Conservation (phyloP, 1,284 basidiomycete species). For the Cystobasidium sp. region DNA sequence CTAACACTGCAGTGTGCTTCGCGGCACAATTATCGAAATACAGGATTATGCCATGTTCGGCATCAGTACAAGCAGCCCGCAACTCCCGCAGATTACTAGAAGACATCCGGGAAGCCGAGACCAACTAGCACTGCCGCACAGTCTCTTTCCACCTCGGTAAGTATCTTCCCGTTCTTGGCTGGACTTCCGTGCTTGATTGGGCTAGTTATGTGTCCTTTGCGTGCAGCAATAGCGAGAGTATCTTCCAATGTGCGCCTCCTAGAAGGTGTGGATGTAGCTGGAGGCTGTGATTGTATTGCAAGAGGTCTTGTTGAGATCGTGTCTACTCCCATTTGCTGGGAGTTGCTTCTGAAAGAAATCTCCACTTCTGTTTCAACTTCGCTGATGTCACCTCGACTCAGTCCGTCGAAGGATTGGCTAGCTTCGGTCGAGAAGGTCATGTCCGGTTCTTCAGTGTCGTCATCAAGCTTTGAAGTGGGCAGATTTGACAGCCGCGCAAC, state of each 20-base stretch:
- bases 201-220: conserved; percentile 9
- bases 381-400: conserved; percentile 22
- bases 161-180: conserved; percentile 4
- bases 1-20: too few relatives aligned
- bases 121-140: conserved; percentile 25
- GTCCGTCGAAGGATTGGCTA: conserved; percentile 16
- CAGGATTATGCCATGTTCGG: too few relatives aligned
- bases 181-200: conserved; percentile 23
- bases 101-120: conserved; percentile 11
- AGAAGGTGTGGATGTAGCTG: not conserved
- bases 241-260: conserved; percentile 1
- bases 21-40: too few relatives aligned
- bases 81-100: not conserved
- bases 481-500: not conserved
- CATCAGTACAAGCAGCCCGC: not conserved
- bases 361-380: conserved; percentile 14
- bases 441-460: conserved; percentile 12
- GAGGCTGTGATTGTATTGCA: not conserved
- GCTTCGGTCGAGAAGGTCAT: conserved; percentile 25
- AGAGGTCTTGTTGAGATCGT: too few relatives aligned
- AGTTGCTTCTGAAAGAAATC: not conserved
- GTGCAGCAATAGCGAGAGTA: conserved; percentile 9
- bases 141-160: conserved; percentile 27
- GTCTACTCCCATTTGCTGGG: not conserved
- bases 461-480: not conserved